These are phyloP conservation scores for Fusarium brachygibbosum DNA, from an alignment of 2,329 filamentous ascomycete genomes.

Conservation along the genomic window DNA sequence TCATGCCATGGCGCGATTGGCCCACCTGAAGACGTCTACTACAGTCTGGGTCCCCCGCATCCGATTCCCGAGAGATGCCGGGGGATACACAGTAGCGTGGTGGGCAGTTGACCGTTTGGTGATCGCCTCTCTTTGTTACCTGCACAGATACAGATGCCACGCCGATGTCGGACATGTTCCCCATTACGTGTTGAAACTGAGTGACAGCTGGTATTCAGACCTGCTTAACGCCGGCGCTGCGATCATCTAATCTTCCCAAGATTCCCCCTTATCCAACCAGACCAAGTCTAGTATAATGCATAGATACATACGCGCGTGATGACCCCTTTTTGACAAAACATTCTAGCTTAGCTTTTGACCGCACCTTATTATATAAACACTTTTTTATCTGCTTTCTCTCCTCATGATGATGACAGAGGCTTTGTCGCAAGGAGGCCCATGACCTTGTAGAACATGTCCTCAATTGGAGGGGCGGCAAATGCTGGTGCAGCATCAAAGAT, in stretches of 20 bases:
- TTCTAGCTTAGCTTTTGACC: conserved; percentile 27
- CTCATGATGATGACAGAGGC: conserved; percentile 55
- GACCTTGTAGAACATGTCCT: conserved; percentile 82
- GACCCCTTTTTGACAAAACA: conserved; percentile 20
- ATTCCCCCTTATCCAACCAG: conserved; percentile 27
- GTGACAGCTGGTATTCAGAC: conserved; percentile 26
- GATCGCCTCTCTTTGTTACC: conserved; percentile 37
- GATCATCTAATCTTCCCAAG: conserved; percentile 21
- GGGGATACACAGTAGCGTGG: conserved; percentile 23
- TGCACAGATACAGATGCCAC: conserved; percentile 4
- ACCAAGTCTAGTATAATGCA: conserved; percentile 41
- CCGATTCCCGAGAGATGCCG: conserved; percentile 33
- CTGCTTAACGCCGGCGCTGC: conserved; percentile 39
- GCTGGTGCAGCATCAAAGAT: conserved; percentile 78
- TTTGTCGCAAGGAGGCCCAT: conserved; percentile 71
- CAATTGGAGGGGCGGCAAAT: conserved; percentile 77
- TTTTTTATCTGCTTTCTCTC: conserved; percentile 16
- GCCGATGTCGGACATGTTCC: conserved; percentile 32
- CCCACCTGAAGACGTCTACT: conserved; percentile 41
- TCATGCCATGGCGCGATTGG: conserved; percentile 55
- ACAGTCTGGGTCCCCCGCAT: conserved; percentile 15
- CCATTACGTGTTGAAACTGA: conserved; percentile 16
- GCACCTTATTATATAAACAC: conserved; percentile 28
- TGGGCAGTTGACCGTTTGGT: conserved; percentile 17
- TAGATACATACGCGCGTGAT: conserved; percentile 11